Conservation (phyloP, 345 rosid genomes). For the Euphorbia peplus region DNA sequence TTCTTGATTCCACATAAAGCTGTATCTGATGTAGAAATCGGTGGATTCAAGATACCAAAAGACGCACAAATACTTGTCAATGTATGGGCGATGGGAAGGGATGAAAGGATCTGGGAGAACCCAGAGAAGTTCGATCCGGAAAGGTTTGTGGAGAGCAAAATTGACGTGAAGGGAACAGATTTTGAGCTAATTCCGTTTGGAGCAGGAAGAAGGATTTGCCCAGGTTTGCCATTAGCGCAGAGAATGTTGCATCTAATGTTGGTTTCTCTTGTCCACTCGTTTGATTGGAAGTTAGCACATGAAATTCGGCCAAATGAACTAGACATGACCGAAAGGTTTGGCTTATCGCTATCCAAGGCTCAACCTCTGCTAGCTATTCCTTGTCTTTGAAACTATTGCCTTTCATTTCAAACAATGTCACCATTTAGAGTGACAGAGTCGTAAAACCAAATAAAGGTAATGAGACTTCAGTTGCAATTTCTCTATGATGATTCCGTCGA, state of each 20-base stretch:
- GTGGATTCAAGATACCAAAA: too few species aligned
- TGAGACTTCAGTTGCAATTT: too few species aligned
- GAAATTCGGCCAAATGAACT: slow-evolving; percentile 15
- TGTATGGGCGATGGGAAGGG: background rate
- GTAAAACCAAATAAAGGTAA: too few species aligned
- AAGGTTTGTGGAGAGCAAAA: slow-evolving; percentile 9
- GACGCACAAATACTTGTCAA: slow-evolving; percentile 10
- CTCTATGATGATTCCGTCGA: too few species aligned
- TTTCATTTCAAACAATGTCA: too few species aligned
- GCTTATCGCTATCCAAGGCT: slow-evolving; percentile 33
- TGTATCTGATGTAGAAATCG: too few species aligned
- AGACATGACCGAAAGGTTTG: slow-evolving; percentile 23
- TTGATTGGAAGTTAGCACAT: slow-evolving; percentile 31
- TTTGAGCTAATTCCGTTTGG: slow-evolving; percentile 29
- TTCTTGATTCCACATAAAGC: too few species aligned
- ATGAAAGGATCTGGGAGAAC: background rate
- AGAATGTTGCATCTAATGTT: slow-evolving; percentile 39
- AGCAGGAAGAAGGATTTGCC: slow-evolving; percentile 38
- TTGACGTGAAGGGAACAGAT: slow-evolving; percentile 14
- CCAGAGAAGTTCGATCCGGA: slow-evolving; percentile 2
- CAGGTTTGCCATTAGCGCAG: slow-evolving; percentile 36
- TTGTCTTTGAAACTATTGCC: background rate
- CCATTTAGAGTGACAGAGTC: too few species aligned
- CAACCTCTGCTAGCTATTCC: slow-evolving; percentile 26
- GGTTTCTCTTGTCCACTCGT: slow-evolving; percentile 34